Evolutionary conservation across 1,284 basidiomycete genomes (phyloP).

Genomic region (Ceratorhiza oryzae-sativae): DNA sequence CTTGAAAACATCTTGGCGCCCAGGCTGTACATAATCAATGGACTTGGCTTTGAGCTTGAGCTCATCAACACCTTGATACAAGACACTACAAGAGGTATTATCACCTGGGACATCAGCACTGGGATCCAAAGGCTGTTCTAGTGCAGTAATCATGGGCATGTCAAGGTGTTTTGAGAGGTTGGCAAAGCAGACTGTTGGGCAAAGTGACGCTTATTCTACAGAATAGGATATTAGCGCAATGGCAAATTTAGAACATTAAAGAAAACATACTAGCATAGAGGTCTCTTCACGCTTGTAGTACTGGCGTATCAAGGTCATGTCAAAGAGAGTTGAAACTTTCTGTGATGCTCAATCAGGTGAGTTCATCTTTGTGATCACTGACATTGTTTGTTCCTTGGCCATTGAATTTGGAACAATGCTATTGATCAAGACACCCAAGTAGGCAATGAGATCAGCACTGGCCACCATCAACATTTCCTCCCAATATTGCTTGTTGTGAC

Average conservation of each 20-base stretch:
- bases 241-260: not conserved
- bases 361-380: too few relatives aligned
- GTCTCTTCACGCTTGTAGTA: conserved; percentile 8
- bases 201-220: not conserved
- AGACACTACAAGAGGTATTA: not conserved
- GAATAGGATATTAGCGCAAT: not conserved
- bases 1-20: conserved; percentile 7
- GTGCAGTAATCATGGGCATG: too few relatives aligned
- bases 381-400: too few relatives aligned
- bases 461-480: not conserved
- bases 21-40: not conserved
- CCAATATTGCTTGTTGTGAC: not conserved
- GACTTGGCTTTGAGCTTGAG: not conserved
- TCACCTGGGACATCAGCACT: too few relatives aligned
- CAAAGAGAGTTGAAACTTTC: too few relatives aligned
- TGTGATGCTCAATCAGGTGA: too few relatives aligned
- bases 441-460: not conserved
- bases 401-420: conserved; percentile 9
- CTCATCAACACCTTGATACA: not conserved
- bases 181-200: conserved; percentile 16
- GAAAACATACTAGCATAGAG: not conserved
- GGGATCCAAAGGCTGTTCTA: too few relatives aligned
- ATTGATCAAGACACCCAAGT: not conserved
- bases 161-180: too few relatives aligned
- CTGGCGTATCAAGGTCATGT: too few relatives aligned